phyloP scores from a whole-genome alignment of 805 yeast species.

The Nakazawaea laoshanensis region DNA sequence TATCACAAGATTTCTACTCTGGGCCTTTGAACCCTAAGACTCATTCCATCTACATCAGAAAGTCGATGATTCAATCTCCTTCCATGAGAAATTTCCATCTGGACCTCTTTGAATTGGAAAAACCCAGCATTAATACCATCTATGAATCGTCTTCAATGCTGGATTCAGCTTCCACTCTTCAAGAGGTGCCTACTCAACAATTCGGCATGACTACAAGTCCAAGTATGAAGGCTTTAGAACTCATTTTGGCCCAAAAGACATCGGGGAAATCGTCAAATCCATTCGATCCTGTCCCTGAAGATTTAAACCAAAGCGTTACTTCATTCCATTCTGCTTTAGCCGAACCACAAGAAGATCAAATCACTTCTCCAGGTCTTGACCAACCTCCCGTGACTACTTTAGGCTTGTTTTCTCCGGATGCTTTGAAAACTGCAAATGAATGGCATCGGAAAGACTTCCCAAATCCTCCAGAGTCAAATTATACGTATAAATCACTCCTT shows the following conservation, averaged over 20 bases:
- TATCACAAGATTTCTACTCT: slow-evolving; percentile 10
- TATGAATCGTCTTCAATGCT: slow-evolving; percentile 1
- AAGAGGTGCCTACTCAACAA: slow-evolving; percentile 21
- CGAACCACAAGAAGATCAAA: too few species aligned
- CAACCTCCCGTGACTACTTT: too few species aligned
- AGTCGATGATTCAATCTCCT: slow-evolving; percentile 23
- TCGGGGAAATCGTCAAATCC: too few species aligned
- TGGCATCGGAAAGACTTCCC: too few species aligned
- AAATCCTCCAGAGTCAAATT: too few species aligned
- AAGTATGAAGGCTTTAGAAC: slow-evolving; percentile 25
- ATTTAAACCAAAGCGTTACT: too few species aligned
- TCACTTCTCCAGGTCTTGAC: too few species aligned
- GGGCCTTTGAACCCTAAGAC: slow-evolving; percentile 11
- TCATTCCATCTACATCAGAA: slow-evolving; percentile 22
- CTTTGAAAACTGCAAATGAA: too few species aligned
- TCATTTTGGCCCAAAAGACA: slow-evolving; percentile 21
- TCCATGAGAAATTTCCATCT: slow-evolving; percentile 20
- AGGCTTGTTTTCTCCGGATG: too few species aligned
- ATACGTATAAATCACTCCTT: too few species aligned
- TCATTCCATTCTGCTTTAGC: too few species aligned
- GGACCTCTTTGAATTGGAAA: slow-evolving; percentile 1
- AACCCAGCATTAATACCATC: neutral
- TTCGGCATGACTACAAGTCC: slow-evolving; percentile 26
- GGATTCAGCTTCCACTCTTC: neutral
- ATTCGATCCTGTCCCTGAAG: too few species aligned